Base-by-base conservation (phyloP, 1,284 basidiomycete genomes). In the Mycena citricolor region DNA sequence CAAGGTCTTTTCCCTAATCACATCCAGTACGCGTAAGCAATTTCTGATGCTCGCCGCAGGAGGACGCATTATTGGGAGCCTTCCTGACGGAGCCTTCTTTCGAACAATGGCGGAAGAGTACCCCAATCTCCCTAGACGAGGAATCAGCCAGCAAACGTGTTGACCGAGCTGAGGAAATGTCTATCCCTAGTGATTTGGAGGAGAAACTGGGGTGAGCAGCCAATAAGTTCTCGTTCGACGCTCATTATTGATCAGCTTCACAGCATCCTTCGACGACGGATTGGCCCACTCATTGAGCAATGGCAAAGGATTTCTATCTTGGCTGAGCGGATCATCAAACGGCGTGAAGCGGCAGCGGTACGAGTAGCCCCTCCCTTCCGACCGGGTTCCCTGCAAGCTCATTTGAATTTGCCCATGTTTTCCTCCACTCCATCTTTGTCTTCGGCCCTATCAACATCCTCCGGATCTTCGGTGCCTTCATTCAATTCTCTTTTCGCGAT, bases 291-390 rank as follows among this genome's bases (percentile, higher is more conserved):
- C 32, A 86, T 97, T 44, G 90, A 94, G 52, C 84, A 92, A 60
- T 93, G 91, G 86, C 91, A 93, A 58, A 82, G 89, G 56, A 86
- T 97, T 60, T 89, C 86, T 60, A 69, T 89, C 42, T 74, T 93
- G 31, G 77, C 85, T 7, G 93, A 97, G 67, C 82, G 91, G 52
- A 79, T 90, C 53, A 78, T 93, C 41, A 87, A 85, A 67, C 81
- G 92, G 66, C 77, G 87, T 59, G 89, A 92, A 74, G 84, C 86
- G 67, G 83, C 86, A 71, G 84, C 86, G 76, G 86, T 90, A 86
- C 78, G 87, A 70, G 65, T 73, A 72, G 74, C 73, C 77, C 73
- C 73, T 70, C 74, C 73, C 67, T 73, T 75, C 66, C 75, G 72
- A 71, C 76, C 74, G 62, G 62, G 70, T 63, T 76, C 73, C 65